Evolutionary conservation across 1,284 basidiomycete genomes (phyloP).

Genomic region (Pyrrhoderma lamaoense): DNA sequence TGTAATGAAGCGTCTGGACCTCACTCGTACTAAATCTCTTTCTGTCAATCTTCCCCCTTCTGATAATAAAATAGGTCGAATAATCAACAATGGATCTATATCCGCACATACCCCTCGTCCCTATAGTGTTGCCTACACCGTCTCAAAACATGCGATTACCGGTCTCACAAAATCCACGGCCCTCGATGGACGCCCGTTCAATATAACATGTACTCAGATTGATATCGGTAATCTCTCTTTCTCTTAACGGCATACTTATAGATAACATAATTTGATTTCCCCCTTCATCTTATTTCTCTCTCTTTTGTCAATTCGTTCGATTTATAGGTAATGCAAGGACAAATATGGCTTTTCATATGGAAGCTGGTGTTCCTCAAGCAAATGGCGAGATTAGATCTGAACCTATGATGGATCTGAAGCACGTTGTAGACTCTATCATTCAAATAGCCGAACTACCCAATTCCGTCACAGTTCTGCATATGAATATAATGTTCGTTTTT

Average conservation of each 20-base stretch:
- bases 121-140: conserved; percentile 58
- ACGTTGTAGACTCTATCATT: conserved; percentile 66
- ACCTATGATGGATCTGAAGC: conserved; percentile 57
- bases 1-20: too few relatives aligned
- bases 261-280: too few relatives aligned
- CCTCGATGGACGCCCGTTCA: conserved; percentile 66
- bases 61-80: conserved; percentile 48
- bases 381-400: conserved; percentile 57
- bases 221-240: conserved; percentile 75
- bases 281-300: too few relatives aligned
- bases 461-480: conserved; percentile 62
- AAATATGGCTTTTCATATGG: conserved; percentile 39
- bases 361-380: conserved; percentile 53
- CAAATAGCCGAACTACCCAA: conserved; percentile 63
- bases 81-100: conserved; percentile 82
- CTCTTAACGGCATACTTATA: too few relatives aligned
- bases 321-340: conserved; percentile 60
- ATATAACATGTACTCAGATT: conserved; percentile 73
- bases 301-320: too few relatives aligned
- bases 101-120: conserved; percentile 70
- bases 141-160: conserved; percentile 71
- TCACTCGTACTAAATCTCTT: too few relatives aligned
- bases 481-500: conserved; percentile 33
- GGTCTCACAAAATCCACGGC: conserved; percentile 71
- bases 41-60: too few relatives aligned